Evolutionary conservation across 1,284 basidiomycete species (phyloP), one percentile per base, ranked within the genome.

Genomic region (Hemileia vastatrix): DNA sequence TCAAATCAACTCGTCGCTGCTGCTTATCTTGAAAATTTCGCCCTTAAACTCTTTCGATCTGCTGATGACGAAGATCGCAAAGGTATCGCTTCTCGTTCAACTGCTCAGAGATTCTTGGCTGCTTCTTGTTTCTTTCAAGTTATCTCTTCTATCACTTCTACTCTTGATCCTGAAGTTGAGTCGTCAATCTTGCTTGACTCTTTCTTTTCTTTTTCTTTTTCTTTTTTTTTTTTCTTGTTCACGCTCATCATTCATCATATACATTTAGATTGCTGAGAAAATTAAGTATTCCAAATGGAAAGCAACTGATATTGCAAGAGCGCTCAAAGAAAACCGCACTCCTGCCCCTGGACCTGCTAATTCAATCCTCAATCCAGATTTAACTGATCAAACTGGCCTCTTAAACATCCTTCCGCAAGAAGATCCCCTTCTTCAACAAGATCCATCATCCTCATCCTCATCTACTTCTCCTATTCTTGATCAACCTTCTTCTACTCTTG

Each of bases 11-110:
- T 82, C 1, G 90, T 84, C 0, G 88, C 88, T 54, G 82, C 85
- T 1, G 90, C 91, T 2, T 92, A 92, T 72, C 83, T 96, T 31
- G 91, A 95, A 78, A 92, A 92, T 78, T 96, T 96, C 79, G 93
- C 90, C 0, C 77, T 94, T 33, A 87, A 83, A 66, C 84, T 97
- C 24, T 98, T 97, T 76, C 79, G 81, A 6, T 80, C 81, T 59
- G 93, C 94, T n/a, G 93, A 98, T 74, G 86, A 88, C 67, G 88
- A 93, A 73, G 93, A 96, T 74, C 80, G 91, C 45, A 80, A 78
- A 13, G 90, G 88, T 0, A 80, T 80, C 55, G n/a, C n/a, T n/a
- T n/a, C n/a, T n/a, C n/a, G n/a, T n/a, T n/a, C n/a, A n/a, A 93
- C 90, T 0, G 90, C 90, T 0, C 88, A 85, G 76, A 89, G 88